A percentile compares a stretch with the other conserved stretches of the same genome.
Evolutionary conservation across 2,329 filamentous ascomycete genomes (phyloP).

Genomic region (Thielaviopsis musarum): DNA sequence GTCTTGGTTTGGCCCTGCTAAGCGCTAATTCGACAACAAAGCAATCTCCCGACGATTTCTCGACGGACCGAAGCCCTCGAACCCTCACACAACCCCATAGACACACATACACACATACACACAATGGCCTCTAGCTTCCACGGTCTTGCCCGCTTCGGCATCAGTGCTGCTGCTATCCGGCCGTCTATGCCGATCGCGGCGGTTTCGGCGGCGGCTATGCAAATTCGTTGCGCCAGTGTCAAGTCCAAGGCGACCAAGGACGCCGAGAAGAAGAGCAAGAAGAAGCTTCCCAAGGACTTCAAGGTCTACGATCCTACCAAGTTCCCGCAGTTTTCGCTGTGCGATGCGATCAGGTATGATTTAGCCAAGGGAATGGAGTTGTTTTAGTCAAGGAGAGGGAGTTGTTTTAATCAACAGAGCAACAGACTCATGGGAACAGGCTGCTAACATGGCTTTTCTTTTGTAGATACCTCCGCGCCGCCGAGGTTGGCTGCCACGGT

Average conservation of each 20-base stretch:
- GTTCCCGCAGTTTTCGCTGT: slow-evolving; percentile 53
- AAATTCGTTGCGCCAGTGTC: slow-evolving; percentile 11
- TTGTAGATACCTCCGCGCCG: slow-evolving; percentile 47
- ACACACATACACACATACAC: not conserved
- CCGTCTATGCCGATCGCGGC: not conserved
- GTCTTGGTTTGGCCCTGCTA: not conserved
- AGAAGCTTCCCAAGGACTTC: slow-evolving; percentile 45
- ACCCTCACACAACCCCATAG: not conserved
- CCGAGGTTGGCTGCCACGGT: slow-evolving; percentile 72
- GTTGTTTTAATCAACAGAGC: too few species aligned
- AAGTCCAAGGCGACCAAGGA: slow-evolving; percentile 12
- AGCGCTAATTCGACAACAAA: not conserved
- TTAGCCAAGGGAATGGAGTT: too few species aligned
- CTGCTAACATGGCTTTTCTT: not conserved
- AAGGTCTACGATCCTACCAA: slow-evolving; percentile 52
- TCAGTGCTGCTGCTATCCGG: not conserved
- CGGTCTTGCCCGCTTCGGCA: slow-evolving; percentile 1
- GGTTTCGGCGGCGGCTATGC: slow-evolving; percentile 2
- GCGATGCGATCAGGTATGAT: slow-evolving; percentile 77
- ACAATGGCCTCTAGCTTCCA: slow-evolving; percentile 3
- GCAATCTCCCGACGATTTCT: not conserved
- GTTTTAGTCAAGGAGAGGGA: slow-evolving; percentile 1
- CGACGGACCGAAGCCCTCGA: not conserved
- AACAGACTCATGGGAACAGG: not conserved
- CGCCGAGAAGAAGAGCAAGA: slow-evolving; percentile 33